A percentile compares a stretch with the other conserved stretches of the same genome.
phyloP scores from a whole-genome alignment of 2,329 filamentous ascomycete species.

The Curvularia sp. region DNA sequence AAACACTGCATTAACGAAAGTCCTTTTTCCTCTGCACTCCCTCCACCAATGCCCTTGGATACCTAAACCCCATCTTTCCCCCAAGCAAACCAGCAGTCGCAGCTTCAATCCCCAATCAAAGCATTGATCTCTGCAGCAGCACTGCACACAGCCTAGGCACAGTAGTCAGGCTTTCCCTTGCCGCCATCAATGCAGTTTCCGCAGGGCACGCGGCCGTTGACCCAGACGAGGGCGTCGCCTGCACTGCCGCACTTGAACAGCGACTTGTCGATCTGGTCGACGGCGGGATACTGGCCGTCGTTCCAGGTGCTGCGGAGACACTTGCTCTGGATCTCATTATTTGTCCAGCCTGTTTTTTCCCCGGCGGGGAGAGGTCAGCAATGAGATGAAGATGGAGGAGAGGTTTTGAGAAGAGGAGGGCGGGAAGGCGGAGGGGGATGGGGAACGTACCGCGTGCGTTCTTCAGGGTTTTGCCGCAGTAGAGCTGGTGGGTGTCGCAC shows the following conservation, averaged over 20 bases:
- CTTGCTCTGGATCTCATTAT: conserved; percentile 2
- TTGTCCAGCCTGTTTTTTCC: background rate
- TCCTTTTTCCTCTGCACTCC: background rate
- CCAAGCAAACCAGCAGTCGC: no score
- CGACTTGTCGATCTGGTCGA: conserved; percentile 4
- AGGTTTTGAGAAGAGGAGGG: no score
- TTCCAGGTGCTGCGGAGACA: background rate
- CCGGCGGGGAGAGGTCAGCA: background rate
- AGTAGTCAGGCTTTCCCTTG: conserved; percentile 1
- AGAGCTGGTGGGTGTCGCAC: background rate
- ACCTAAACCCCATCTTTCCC: no score
- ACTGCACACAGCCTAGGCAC: background rate
- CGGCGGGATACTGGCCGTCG: background rate
- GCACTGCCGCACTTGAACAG: background rate
- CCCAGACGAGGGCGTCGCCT: background rate
- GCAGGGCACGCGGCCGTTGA: background rate
- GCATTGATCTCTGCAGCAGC: no score
- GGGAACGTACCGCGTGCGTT: background rate
- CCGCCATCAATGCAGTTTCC: background rate
- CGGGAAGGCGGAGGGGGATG: background rate
- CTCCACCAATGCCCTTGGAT: background rate
- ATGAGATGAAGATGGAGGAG: no score
- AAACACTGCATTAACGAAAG: background rate
- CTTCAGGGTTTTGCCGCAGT: background rate
- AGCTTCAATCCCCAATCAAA: no score